A percentile compares a stretch with the other conserved stretches of the same genome.
Evolutionary conservation across 2,329 filamentous ascomycete genomes (phyloP).

Genomic region (Beauveria pseudobassiana): DNA sequence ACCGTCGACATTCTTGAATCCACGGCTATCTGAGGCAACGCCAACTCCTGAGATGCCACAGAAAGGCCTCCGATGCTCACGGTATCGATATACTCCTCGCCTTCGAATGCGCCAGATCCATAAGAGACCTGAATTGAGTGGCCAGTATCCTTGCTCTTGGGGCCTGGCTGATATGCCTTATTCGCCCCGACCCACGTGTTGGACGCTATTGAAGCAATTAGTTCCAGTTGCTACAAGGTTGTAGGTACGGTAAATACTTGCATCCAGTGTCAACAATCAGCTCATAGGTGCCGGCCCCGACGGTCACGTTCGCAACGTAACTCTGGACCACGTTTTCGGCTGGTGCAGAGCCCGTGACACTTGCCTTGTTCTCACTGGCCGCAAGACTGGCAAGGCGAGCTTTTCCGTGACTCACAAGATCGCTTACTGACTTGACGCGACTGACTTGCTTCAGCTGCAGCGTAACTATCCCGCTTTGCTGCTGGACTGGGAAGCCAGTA

Average conservation of each 20-base stretch:
- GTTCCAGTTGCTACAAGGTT: background rate
- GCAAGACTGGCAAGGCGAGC: too few species aligned
- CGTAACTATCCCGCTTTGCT: background rate
- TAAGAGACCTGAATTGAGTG: accelerated
- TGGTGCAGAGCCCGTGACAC: accelerated
- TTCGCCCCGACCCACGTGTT: background rate
- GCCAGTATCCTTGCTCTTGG: background rate
- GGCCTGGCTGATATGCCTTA: background rate
- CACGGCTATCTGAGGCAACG: accelerated
- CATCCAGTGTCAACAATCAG: background rate
- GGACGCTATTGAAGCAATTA: background rate
- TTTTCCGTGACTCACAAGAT: background rate
- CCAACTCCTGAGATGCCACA: background rate
- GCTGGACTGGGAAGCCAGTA: background rate
- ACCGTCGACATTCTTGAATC: background rate
- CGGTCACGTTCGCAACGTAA: background rate
- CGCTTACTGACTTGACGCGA: background rate
- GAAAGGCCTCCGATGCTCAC: background rate
- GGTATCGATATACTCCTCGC: background rate
- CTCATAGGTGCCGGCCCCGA: background rate
- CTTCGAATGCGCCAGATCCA: background rate
- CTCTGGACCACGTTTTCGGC: background rate
- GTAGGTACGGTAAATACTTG: background rate
- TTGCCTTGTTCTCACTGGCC: too few species aligned
- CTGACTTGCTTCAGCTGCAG: background rate